phyloP scores from a whole-genome alignment of 1,284 basidiomycete genomes.

The Pseudozyma sp. region DNA sequence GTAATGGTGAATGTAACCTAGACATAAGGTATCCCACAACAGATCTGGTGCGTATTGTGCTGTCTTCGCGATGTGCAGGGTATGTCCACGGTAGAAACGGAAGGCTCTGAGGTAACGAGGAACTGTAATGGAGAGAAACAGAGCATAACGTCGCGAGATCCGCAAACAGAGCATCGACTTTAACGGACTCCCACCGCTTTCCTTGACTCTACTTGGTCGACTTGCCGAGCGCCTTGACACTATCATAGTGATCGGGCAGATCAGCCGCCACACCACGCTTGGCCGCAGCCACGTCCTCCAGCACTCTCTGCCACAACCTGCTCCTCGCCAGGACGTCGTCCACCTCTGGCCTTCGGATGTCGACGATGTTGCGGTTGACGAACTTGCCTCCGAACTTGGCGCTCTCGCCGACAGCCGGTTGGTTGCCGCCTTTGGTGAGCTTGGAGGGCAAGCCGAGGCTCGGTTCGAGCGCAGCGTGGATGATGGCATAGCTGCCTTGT shows the following conservation, averaged over 20 bases:
- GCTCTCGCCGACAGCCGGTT: slow-evolving; percentile 30
- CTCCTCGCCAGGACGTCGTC: slow-evolving; percentile 48
- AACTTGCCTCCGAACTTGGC: slow-evolving; percentile 55
- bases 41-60: no score
- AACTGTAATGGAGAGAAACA: no score
- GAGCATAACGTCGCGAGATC: no score
- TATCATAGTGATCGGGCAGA: slow-evolving; percentile 40
- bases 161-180: no score
- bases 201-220: slow-evolving; percentile 1
- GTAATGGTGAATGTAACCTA: no score
- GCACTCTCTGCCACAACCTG: slow-evolving; percentile 3
- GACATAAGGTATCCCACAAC: no score
- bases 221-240: slow-evolving; percentile 24
- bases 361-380: slow-evolving; percentile 43
- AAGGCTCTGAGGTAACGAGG: no score
- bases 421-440: slow-evolving; percentile 3
- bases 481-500: slow-evolving; percentile 50
- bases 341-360: slow-evolving; percentile 48
- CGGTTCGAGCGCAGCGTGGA: slow-evolving; percentile 46
- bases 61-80: no score
- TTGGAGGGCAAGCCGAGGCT: slow-evolving; percentile 41
- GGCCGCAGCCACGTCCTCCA: slow-evolving; percentile 29
- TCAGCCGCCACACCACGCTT: slow-evolving; percentile 26
- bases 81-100: no score
- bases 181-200: no score